Percentiles rank a stretch among this genome's conserved stretches.
phyloP scores from a whole-genome alignment of 352 stramenopile species.

The Phytophthora multivora region DNA sequence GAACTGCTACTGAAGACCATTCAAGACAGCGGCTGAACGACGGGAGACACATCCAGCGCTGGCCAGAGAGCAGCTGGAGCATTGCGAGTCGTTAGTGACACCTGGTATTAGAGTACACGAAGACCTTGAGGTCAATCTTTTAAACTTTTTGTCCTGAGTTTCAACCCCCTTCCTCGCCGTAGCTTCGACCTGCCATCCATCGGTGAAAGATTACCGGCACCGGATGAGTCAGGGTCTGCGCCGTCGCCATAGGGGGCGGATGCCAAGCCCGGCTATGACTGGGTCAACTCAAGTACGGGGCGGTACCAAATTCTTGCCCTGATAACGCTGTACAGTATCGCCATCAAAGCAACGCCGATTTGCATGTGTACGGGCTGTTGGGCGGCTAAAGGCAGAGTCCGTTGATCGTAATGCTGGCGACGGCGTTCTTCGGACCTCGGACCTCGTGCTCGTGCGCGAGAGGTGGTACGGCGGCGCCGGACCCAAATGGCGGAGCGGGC shows the following conservation, averaged over 20 bases:
- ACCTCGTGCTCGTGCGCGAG: conserved; percentile 28
- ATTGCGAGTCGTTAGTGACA: background rate
- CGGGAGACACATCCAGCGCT: background rate
- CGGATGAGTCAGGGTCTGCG: conserved; percentile 5
- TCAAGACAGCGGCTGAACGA: conserved; percentile 11
- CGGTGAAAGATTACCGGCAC: no score
- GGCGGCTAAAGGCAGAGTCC: background rate
- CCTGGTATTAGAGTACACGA: conserved; percentile 12
- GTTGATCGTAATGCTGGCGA: conserved; percentile 33
- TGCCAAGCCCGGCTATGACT: background rate
- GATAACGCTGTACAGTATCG: conserved; percentile 17
- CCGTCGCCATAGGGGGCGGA: background rate
- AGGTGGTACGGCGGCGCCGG: conserved; percentile 30
- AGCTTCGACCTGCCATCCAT: background rate
- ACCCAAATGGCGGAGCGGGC: background rate
- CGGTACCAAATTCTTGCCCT: conserved; percentile 8
- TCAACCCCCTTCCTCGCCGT: background rate
- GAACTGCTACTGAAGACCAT: conserved; percentile 29
- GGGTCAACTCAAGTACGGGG: conserved; percentile 22
- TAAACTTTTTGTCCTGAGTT: background rate
- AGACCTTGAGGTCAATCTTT: background rate
- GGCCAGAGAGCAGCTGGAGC: background rate
- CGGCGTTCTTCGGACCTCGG: conserved; percentile 29
- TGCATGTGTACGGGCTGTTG: conserved; percentile 5
- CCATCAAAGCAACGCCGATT: conserved; percentile 7